Base-by-base conservation (phyloP, 2,329 filamentous ascomycete genomes). In the Pseudohalonectria lignicola region DNA sequence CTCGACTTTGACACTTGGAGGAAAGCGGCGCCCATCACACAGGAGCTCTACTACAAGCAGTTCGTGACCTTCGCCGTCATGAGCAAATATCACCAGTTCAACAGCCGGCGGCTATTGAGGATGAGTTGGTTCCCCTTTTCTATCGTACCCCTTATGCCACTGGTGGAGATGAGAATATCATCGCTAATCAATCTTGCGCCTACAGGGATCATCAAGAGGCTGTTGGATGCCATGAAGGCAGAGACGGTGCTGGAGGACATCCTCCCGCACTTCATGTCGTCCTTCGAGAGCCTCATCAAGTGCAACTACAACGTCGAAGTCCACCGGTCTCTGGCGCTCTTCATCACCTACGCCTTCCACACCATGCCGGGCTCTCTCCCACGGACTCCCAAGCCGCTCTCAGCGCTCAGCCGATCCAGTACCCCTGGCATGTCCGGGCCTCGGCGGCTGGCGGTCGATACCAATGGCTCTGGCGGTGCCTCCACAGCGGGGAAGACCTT, bases 1-100 rank as follows among this genome's bases (percentile, higher is more conserved):
- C 85, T 96, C 39, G 92, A 98, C 57, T 76, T 93, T 47, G 90
- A 95, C 50, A 82, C 90, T 16, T 98, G 92, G 92, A 76, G 90
- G 46, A 80, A 77, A 57, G 84, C 83, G 17, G 80, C 84, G 25
- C 55, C 76, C 5, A 71, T 79, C 15, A 85, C 88, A 0, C 86
- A 95, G 52, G 80, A 83, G 49, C 67, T 95, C 18, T 98, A 96
- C 59, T 96, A 95, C 60, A 79, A 80, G 43, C 92, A 98, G 54
- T 96, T 96, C 51, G 69, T 82, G 43, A 82, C 80, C 0, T 95
- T 98, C 61, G 82, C 85, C 2, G 75, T 82, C n/a, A 81, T 81
- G 50, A 95, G 90, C 68, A 88, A 92, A 53, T 82, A 93, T 52
- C 85, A 87, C 53, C 80, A 86, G 42, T 96, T 96, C 61, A 98